These are phyloP conservation scores for Alternaria consortialis DNA, from an alignment of 2,329 filamentous ascomycete species.

Conservation along the genomic window DNA sequence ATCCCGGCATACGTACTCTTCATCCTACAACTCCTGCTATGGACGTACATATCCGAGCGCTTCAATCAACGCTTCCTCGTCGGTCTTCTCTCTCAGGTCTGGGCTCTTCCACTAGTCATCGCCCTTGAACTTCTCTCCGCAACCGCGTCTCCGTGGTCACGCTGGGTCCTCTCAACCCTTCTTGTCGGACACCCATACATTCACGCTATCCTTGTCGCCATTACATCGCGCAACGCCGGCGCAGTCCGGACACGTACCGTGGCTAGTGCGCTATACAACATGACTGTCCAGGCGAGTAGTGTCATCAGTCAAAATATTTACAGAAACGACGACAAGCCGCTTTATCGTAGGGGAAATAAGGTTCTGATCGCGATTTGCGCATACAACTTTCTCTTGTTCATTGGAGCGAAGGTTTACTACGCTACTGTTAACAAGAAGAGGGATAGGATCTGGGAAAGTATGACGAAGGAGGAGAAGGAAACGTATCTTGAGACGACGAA, in stretches of 20 bases:
- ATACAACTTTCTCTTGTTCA: slow-evolving; percentile 61
- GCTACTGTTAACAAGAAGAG: slow-evolving; percentile 58
- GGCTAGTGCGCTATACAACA: slow-evolving; percentile 56
- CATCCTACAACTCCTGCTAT: slow-evolving; percentile 59
- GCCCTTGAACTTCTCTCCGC: slow-evolving; percentile 46
- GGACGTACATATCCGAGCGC: slow-evolving; percentile 61
- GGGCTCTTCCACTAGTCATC: slow-evolving; percentile 51
- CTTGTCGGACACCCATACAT: slow-evolving; percentile 56
- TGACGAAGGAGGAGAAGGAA: slow-evolving; percentile 48
- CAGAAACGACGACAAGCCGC: slow-evolving; percentile 59
- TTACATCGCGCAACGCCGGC: slow-evolving; percentile 55
- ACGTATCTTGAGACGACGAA: slow-evolving; percentile 47
- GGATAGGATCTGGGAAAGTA: slow-evolving; percentile 41
- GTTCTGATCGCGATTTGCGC: slow-evolving; percentile 61
- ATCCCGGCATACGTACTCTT: slow-evolving; percentile 59
- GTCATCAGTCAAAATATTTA: slow-evolving; percentile 60
- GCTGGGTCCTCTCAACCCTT: slow-evolving; percentile 51
- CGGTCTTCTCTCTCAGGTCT: slow-evolving; percentile 52
- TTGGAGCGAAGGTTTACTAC: slow-evolving; percentile 64
- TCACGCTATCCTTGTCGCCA: slow-evolving; percentile 56
- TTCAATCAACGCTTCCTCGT: slow-evolving; percentile 63
- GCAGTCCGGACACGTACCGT: slow-evolving; percentile 56
- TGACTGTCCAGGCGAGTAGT: slow-evolving; percentile 44
- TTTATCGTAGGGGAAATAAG: slow-evolving; percentile 64
- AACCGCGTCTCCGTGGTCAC: slow-evolving; percentile 48